Base-by-base conservation (phyloP, 305 asterid genomes). In the Solanum hybrid region DNA sequence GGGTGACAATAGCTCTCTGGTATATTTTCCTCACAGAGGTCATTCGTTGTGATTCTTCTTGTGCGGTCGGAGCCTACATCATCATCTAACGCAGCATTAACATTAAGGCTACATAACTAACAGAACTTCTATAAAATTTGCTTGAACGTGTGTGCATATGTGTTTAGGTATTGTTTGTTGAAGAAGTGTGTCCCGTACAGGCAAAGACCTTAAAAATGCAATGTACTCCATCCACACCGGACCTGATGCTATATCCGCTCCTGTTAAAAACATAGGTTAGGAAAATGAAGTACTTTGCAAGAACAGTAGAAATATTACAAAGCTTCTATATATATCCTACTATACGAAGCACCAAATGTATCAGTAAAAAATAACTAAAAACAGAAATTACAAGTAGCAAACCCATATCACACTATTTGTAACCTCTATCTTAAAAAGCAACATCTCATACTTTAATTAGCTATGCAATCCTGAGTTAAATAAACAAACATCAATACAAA, bases 191-290 rank as follows among this genome's bases (percentile, higher is more conserved):
- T 90, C 89, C 87, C 98, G 81, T 89, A 97, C 99, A 95, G 95
- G 98, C 91, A 95, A 89, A 85, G 99, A 95, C 92, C 93, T 96
- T 40, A 97, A 92, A 92, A 94, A 96, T 36, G 98, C 94, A 92
- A 94, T 92, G 91, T 97, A 95, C 92, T 97, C 98, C 95, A 95
- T 95, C 99, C 99, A 97, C 79, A 97, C 95, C 81, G 99, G 99
- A 86, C 99, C 99, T 27, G 99, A 94, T 84, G 96, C 94, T 80
- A 95, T 93, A 91, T 95, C 99, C 90, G 95, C 94, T 89, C 99
- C 99, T 97, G 96, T 89, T 90, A 93, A 76, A 90, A 92, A 79
- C 88, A 6, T 77, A 45, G 60, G 71, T 66, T 69, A 84, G 78
- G 72, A 88, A 73, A 80, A 56, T 76, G 86, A 87, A 76, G 27